A percentile compares a stretch with the other conserved stretches of the same genome.
These are phyloP conservation scores for Handroanthus guayacan DNA, from an alignment of 257 asterid genomes.

Conservation along the genomic window DNA sequence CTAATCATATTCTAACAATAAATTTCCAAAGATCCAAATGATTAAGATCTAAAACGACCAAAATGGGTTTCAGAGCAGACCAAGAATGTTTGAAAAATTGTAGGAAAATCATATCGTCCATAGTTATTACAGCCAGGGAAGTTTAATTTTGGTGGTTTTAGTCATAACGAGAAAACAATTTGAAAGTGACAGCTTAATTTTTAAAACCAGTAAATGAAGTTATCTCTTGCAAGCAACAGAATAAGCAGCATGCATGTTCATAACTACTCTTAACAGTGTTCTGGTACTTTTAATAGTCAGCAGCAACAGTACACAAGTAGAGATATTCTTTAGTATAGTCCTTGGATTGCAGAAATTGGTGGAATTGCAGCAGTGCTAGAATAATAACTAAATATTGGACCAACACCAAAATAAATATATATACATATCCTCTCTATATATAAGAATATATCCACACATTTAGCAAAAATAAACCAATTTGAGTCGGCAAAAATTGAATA, in stretches of 20 bases:
- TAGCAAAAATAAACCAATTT: constrained; percentile 7
- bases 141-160: too few relatives aligned
- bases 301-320: neutral
- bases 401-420: neutral
- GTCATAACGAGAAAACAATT: neutral
- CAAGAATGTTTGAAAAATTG: neutral
- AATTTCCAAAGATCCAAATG: too few relatives aligned
- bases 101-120: neutral
- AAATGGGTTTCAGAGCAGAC: neutral
- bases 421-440: neutral
- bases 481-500: constrained; percentile 4
- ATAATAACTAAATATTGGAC: neutral
- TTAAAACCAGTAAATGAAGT: neutral
- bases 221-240: neutral
- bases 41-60: neutral
- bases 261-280: constrained; percentile 4
- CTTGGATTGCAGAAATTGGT: constrained; percentile 11
- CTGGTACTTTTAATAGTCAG: constrained; percentile 15
- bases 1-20: too few relatives aligned
- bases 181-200: neutral
- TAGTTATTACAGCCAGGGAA: too few relatives aligned
- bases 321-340: neutral
- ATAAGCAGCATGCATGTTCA: neutral
- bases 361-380: neutral
- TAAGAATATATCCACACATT: constrained; percentile 8